These are phyloP conservation scores for Pestalotiopsis sp. DNA, from an alignment of 2,329 filamentous ascomycete species.

Conservation along the genomic window DNA sequence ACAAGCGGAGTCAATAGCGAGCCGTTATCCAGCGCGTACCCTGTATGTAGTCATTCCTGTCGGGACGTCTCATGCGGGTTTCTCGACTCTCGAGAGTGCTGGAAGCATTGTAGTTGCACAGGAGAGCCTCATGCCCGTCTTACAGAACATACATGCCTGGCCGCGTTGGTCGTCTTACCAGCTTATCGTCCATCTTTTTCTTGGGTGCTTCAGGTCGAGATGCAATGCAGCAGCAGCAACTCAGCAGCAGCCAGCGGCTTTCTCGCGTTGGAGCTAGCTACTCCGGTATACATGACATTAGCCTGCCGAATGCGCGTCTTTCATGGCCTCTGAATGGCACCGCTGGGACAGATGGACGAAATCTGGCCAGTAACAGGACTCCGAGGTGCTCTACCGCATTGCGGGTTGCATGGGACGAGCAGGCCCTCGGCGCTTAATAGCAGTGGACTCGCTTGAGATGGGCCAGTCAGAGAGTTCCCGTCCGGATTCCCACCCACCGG, in stretches of 20 bases:
- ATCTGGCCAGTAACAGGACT: conserved; percentile 25
- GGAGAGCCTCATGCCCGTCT: neutral
- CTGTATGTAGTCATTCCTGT: neutral
- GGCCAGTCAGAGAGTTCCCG: conserved; percentile 36
- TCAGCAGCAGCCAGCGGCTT: conserved; percentile 6
- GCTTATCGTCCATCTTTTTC: neutral
- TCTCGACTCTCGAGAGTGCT: neutral
- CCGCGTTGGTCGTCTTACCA: neutral
- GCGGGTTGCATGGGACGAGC: conserved; percentile 49
- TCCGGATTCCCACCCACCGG: conserved; percentile 12
- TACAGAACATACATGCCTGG: neutral
- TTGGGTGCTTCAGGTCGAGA: conserved; percentile 17
- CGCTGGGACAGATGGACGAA: conserved; percentile 20
- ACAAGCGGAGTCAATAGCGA: neutral
- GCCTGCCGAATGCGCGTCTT: conserved; percentile 41
- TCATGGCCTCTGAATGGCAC: conserved; percentile 19
- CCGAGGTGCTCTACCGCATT: conserved; percentile 21
- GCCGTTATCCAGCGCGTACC: neutral
- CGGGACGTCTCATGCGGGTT: neutral
- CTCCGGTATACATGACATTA: conserved; percentile 24
- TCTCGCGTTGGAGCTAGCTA: conserved; percentile 23
- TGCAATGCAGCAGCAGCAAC: conserved; percentile 17
- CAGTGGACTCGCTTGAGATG: conserved; percentile 42
- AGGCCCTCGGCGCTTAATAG: conserved; percentile 60
- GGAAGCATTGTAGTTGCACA: neutral